Base-by-base conservation (phyloP, 2,329 filamentous ascomycete genomes). In the Aureobasidium lini region DNA sequence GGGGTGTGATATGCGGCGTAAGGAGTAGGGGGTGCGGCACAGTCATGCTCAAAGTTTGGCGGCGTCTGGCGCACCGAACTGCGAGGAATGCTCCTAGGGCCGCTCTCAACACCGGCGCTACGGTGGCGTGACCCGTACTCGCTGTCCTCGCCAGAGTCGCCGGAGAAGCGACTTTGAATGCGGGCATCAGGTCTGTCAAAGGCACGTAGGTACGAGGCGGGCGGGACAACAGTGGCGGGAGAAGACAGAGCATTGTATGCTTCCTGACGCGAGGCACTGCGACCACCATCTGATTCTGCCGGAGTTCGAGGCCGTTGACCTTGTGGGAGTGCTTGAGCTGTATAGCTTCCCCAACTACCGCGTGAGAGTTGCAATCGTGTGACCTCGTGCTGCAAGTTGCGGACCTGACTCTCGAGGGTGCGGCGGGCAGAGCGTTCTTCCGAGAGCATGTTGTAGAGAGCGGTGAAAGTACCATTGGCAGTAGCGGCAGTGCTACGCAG, bases 361-460 rank as follows among this genome's bases (percentile, higher is more conserved):
- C 49, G 59, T 9, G 57, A 49, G 16, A 52, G 57, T 32, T 54
- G 42, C 40, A 60, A 10, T 11, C 49, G 49, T 5, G 59, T 62
- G 42, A 73, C 64, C 48, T 71, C 61, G 23, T 62, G 57, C 48
- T 63, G 62, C 13, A 63, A 34, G 13, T 29, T 57, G 3, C 53
- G 58, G 16, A 62, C 52, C 23, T 64, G 67, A 9, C 47, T 64
- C 50, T 73, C 70, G 18, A 73, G 64, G 16, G 64, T 66, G n/a
- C 69, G 66, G 8, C 71, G 68, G 2, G 70, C 70, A 7, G 66
- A 66, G n/a, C 71, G 67, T 60, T 73, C 71, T 61, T 71, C 68
- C 37, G 69, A 63, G n/a, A 73, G 67, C 67, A 72, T 71, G 48
- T 71, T 68, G 62, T 72, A 73, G 6, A 73, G 66, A 1, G 70